A percentile compares a stretch with the other conserved stretches of the same genome.
phyloP scores from a whole-genome alignment of 225 moss, liverwort and hornwort genomes.

The Takakia lepidozioides region DNA sequence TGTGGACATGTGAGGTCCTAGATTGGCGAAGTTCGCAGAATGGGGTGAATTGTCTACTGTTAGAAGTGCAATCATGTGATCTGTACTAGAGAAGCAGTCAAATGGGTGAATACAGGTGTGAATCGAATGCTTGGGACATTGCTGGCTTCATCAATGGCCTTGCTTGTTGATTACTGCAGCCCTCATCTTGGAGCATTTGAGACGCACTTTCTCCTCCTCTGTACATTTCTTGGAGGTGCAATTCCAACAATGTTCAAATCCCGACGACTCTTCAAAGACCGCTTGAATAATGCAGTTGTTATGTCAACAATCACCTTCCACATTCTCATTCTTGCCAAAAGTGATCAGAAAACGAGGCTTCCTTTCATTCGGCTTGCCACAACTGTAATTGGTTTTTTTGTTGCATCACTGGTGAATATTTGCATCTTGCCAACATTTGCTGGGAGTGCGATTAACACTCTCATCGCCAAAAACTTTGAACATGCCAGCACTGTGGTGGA shows the following conservation, averaged over 20 bases:
- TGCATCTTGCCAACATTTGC: slow-evolving; percentile 48
- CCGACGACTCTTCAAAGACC: slow-evolving; percentile 67
- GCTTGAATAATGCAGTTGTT: slow-evolving; percentile 87
- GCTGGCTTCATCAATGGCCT: slow-evolving; percentile 35
- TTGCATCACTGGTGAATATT: slow-evolving; percentile 48
- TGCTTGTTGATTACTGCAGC: slow-evolving; percentile 36
- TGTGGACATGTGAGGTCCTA: too few relatives aligned
- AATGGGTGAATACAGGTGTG: slow-evolving; percentile 18
- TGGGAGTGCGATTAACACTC: slow-evolving; percentile 29
- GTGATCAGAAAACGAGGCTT: slow-evolving; percentile 36
- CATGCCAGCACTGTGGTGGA: slow-evolving; percentile 67
- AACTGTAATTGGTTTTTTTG: slow-evolving; percentile 55
- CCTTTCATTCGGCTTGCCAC: slow-evolving; percentile 49
- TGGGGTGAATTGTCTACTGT: too few relatives aligned
- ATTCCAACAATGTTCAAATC: slow-evolving; percentile 79
- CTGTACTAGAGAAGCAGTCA: too few relatives aligned
- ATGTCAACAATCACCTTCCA: slow-evolving; percentile 92
- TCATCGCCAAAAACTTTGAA: slow-evolving; percentile 56
- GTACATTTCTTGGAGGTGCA: slow-evolving; percentile 53
- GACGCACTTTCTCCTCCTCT: slow-evolving; percentile 30
- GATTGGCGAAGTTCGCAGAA: too few relatives aligned
- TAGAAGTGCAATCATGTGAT: too few relatives aligned
- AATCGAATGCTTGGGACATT: slow-evolving; percentile 66
- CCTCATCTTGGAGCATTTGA: slow-evolving; percentile 23
- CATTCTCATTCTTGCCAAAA: slow-evolving; percentile 52